Evolutionary conservation across 441 rosid genomes (phyloP).

Genomic region (Corymbia citriodora): DNA sequence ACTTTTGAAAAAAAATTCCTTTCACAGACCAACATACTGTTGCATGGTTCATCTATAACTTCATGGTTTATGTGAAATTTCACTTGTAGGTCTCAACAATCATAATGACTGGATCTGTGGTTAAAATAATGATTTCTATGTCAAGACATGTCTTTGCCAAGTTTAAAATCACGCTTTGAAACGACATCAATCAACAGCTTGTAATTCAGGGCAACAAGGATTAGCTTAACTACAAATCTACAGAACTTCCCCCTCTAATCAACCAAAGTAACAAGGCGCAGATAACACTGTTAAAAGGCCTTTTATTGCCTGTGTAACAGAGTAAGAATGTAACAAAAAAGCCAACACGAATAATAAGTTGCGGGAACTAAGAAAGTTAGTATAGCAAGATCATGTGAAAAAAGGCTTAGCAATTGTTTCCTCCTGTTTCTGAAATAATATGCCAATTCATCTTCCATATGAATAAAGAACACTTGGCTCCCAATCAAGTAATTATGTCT

Average conservation of each 20-base stretch:
- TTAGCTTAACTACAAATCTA: neutral
- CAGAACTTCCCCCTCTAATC: neutral
- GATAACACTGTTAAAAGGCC: neutral
- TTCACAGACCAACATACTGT: neutral
- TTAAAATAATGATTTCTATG: neutral
- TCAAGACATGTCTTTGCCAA: neutral
- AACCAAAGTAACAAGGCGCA: neutral
- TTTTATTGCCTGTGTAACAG: neutral
- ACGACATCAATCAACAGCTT: neutral
- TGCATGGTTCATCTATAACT: neutral
- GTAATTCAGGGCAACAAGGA: neutral
- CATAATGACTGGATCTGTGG: neutral
- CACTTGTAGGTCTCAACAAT: neutral
- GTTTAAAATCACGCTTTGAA: neutral
- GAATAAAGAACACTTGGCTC: neutral
- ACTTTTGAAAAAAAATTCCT: neutral
- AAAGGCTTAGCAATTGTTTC: neutral
- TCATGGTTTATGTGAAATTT: neutral
- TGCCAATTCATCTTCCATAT: neutral
- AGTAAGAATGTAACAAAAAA: neutral
- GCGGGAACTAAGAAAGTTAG: neutral
- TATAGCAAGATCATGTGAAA: neutral
- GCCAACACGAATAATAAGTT: neutral
- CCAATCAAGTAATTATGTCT: neutral
- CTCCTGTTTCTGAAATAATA: neutral